A percentile compares a stretch with the other conserved stretches of the same genome.
phyloP scores from a whole-genome alignment of 768 basidiomycete genomes.

The Cystofilobasidium macerans region DNA sequence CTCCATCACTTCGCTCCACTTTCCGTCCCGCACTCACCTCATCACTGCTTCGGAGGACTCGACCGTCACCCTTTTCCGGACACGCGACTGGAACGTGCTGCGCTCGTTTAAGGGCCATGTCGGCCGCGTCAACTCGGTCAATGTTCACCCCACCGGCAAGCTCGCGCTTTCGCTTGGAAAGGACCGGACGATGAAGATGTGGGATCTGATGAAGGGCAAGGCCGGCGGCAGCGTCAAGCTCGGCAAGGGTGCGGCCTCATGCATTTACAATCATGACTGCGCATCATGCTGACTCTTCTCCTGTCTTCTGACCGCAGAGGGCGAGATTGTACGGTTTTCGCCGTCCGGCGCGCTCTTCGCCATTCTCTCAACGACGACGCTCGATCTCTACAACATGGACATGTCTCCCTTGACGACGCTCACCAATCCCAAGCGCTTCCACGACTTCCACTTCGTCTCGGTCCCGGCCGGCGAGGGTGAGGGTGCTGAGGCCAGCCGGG shows the following conservation, averaged over 20 bases:
- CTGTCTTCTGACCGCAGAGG: slow-evolving; percentile 48
- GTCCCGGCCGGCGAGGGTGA: slow-evolving; percentile 41
- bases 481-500: slow-evolving; percentile 44
- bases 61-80: slow-evolving; percentile 75
- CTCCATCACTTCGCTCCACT: slow-evolving; percentile 76
- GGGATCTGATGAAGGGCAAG: slow-evolving; percentile 94
- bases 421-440: slow-evolving; percentile 67
- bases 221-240: slow-evolving; percentile 79
- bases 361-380: slow-evolving; percentile 60
- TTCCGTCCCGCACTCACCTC: slow-evolving; percentile 79
- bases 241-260: slow-evolving; percentile 57
- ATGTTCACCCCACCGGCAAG: slow-evolving; percentile 86
- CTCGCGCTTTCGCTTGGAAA: slow-evolving; percentile 82
- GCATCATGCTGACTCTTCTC: background rate
- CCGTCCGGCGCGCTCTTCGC: slow-evolving; percentile 63
- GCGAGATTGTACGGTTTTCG: slow-evolving; percentile 85
- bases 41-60: slow-evolving; percentile 89
- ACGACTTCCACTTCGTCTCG: slow-evolving; percentile 66
- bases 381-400: slow-evolving; percentile 73
- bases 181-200: slow-evolving; percentile 84
- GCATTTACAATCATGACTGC: background rate
- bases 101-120: slow-evolving; percentile 85
- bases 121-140: slow-evolving; percentile 76
- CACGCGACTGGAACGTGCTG: slow-evolving; percentile 86
- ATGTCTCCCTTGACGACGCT: slow-evolving; percentile 67